These are phyloP conservation scores for Platanthera zijinensis DNA, from an alignment of 106 monocot genomes.

Conservation along the genomic window DNA sequence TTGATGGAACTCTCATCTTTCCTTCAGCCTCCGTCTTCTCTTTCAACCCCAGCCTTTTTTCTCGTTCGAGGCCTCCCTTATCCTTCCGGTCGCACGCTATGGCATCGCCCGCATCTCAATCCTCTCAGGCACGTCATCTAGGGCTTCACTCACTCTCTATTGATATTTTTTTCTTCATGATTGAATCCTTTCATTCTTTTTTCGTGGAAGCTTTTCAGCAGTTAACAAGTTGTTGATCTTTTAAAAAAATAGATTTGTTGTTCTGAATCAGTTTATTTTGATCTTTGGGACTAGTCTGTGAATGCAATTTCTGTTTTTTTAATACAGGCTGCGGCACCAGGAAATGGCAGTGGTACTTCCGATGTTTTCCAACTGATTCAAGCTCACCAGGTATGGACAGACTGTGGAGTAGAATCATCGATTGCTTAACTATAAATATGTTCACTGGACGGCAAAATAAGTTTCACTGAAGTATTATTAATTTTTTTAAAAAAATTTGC, in stretches of 20 bases:
- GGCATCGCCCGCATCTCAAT: constrained; percentile 28
- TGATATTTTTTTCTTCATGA: neutral
- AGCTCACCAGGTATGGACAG: constrained; percentile 35
- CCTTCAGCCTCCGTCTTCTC: neutral
- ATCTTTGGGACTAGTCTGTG: neutral
- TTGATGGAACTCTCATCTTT: neutral
- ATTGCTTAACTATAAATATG: neutral
- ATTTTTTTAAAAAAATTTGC: too few species aligned
- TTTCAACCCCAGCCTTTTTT: neutral
- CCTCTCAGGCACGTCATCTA: constrained; percentile 24
- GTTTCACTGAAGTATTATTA: neutral
- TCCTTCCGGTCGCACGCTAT: constrained; percentile 15
- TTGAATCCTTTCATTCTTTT: neutral
- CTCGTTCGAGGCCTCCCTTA: constrained; percentile 4
- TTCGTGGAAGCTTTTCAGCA: neutral
- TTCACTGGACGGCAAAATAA: neutral
- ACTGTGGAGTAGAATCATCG: neutral
- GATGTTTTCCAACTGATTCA: constrained; percentile 34
- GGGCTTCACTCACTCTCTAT: neutral
- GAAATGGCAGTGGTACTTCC: constrained; percentile 7
- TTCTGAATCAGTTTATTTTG: neutral
- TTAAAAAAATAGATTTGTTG: neutral
- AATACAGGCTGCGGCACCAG: constrained; percentile 18
- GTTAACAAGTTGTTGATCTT: constrained; percentile 4
- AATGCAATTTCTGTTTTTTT: neutral